These are phyloP conservation scores for Leccinum fallax DNA, from an alignment of 1,284 basidiomycete genomes.

Conservation along the genomic window DNA sequence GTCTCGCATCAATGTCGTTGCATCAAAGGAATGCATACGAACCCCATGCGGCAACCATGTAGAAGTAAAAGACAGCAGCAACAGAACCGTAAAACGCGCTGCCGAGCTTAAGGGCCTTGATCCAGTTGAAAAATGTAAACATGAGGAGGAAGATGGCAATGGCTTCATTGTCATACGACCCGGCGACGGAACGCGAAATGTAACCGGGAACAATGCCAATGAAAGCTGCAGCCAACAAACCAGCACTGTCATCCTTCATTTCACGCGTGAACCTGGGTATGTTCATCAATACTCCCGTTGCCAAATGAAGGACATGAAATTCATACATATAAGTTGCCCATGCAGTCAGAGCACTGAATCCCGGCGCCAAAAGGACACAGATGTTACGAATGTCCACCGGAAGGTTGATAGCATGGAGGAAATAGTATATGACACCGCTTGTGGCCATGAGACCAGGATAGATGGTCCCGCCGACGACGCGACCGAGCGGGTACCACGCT, in stretches of 20 bases:
- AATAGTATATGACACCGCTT: constrained; percentile 93
- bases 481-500: constrained; percentile 98
- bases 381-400: constrained; percentile 98
- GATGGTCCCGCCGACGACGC: constrained; percentile 97
- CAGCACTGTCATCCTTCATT: constrained; percentile 92
- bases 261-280: constrained; percentile 86
- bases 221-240: constrained; percentile 96
- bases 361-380: constrained; percentile 96
- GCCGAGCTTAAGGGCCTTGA: constrained; percentile 94
- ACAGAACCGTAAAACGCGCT: constrained; percentile 90
- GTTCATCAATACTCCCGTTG: neutral
- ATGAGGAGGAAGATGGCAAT: constrained; percentile 99
- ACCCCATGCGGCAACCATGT: constrained; percentile 99
- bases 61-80: constrained; percentile 97
- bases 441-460: constrained; percentile 99
- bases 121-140: constrained; percentile 99
- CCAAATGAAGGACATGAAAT: neutral
- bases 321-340: constrained; percentile 95
- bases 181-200: constrained; percentile 98
- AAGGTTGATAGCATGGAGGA: constrained; percentile 86
- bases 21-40: constrained; percentile 26
- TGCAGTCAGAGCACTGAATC: constrained; percentile 95
- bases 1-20: constrained; percentile 6
- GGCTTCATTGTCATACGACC: constrained; percentile 99
- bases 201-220: constrained; percentile 98